Evolutionary conservation across 495 filamentous ascomycete genomes (phyloP).

Genomic region (Cercophora scortea): DNA sequence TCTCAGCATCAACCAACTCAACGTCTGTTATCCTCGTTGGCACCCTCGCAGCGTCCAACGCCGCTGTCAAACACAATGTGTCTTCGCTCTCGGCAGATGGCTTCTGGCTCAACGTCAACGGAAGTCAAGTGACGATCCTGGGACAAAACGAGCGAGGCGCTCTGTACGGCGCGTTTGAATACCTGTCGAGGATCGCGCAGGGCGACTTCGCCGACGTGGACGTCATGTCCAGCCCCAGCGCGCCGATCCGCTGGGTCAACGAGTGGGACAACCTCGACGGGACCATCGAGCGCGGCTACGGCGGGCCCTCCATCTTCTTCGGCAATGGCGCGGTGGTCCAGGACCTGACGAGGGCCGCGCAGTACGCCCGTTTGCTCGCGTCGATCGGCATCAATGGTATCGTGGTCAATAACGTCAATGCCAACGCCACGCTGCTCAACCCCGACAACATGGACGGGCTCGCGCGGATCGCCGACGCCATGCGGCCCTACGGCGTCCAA

Average conservation of each 20-base stretch:
- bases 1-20: neutral
- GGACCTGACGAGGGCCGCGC: slow-evolving; percentile 48
- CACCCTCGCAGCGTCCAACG: slow-evolving; percentile 44
- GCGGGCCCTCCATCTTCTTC: slow-evolving; percentile 65
- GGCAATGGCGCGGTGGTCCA: slow-evolving; percentile 41
- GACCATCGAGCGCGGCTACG: slow-evolving; percentile 62
- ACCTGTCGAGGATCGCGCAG: slow-evolving; percentile 55
- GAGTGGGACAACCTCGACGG: slow-evolving; percentile 71
- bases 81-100: slow-evolving; percentile 52
- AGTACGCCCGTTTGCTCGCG: slow-evolving; percentile 63
- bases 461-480: slow-evolving; percentile 52
- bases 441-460: slow-evolving; percentile 52
- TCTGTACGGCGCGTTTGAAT: slow-evolving; percentile 63
- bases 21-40: slow-evolving; percentile 45
- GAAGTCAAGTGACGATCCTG: slow-evolving; percentile 45
- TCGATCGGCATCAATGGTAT: slow-evolving; percentile 60
- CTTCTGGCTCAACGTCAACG: slow-evolving; percentile 48
- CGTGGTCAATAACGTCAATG: slow-evolving; percentile 69
- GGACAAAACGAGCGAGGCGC: slow-evolving; percentile 62
- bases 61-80: slow-evolving; percentile 10
- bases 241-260: slow-evolving; percentile 62
- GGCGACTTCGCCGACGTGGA: slow-evolving; percentile 49
- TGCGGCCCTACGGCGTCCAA: slow-evolving; percentile 60
- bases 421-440: slow-evolving; percentile 50
- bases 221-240: slow-evolving; percentile 49